A percentile compares a stretch with the other conserved stretches of the same genome.
phyloP scores from a whole-genome alignment of 371 early-diverging fungal species.

The Amoeboradix gromovi region DNA sequence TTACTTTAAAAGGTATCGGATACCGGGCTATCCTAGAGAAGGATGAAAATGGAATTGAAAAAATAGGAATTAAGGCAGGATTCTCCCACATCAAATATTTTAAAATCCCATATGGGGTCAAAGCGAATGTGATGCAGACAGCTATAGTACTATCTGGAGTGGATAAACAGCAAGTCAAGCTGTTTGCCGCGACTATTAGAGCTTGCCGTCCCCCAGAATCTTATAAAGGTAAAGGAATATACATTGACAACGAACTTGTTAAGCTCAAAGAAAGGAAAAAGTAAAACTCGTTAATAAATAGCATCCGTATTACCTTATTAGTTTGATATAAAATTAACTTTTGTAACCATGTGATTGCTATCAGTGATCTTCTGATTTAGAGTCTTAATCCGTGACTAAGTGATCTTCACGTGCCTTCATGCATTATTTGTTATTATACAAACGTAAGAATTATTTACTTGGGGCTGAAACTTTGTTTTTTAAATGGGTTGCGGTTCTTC shows the following conservation, averaged over 20 bases:
- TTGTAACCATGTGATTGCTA: no score
- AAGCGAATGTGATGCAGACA: conserved; percentile 49
- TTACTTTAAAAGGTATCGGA: conserved; percentile 74
- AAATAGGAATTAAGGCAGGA: conserved; percentile 39
- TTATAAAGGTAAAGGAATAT: conserved; percentile 93
- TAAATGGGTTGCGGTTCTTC: conserved; percentile 68
- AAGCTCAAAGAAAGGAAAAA: conserved; percentile 75
- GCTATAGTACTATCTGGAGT: conserved; percentile 46
- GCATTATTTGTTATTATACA: no score
- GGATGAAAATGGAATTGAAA: not conserved
- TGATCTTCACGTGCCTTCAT: no score
- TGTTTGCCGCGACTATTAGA: conserved; percentile 71
- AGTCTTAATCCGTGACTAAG: no score
- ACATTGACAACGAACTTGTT: conserved; percentile 83
- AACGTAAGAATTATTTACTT: not conserved
- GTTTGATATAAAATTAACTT: no score
- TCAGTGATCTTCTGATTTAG: no score
- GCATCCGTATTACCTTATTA: no score
- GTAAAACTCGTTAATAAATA: no score
- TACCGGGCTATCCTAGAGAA: conserved; percentile 57
- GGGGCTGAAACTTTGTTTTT: not conserved
- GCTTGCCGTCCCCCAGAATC: conserved; percentile 80
- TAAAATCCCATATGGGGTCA: conserved; percentile 46
- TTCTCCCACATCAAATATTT: conserved; percentile 53
- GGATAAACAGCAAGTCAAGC: conserved; percentile 41